A percentile compares a stretch with the other conserved stretches of the same genome.
phyloP scores from a whole-genome alignment of 352 stramenopile species.

The Pythium brachiatum region DNA sequence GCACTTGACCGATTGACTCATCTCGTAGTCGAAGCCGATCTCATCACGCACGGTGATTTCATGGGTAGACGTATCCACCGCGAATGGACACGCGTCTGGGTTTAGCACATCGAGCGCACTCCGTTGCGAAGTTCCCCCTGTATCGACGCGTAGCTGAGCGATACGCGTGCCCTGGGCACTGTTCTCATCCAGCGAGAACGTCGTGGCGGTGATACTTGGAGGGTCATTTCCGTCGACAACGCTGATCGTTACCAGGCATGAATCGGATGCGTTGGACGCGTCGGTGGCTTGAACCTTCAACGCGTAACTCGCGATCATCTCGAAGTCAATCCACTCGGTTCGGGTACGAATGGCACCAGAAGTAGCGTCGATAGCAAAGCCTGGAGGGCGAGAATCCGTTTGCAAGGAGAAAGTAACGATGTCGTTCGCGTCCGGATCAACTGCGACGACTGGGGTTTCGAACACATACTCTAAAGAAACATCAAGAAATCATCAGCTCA shows the following conservation, averaged over 20 bases:
- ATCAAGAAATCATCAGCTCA: neutral
- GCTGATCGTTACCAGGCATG: neutral
- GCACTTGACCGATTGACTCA: slow-evolving; percentile 9
- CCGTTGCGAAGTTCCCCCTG: slow-evolving; percentile 15
- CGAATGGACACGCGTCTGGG: slow-evolving; percentile 23
- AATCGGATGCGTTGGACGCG: slow-evolving; percentile 4
- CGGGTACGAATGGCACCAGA: slow-evolving; percentile 17
- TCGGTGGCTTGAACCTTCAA: slow-evolving; percentile 13
- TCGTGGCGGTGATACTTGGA: neutral
- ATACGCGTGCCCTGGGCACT: slow-evolving; percentile 14
- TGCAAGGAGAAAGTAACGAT: slow-evolving; percentile 7
- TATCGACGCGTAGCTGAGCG: slow-evolving; percentile 12
- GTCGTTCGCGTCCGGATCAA: slow-evolving; percentile 21
- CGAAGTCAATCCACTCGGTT: slow-evolving; percentile 28
- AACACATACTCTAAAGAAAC: slow-evolving; percentile 10
- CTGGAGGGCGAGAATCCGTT: slow-evolving; percentile 9
- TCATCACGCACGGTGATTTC: slow-evolving; percentile 16
- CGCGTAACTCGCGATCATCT: slow-evolving; percentile 1
- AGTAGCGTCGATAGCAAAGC: slow-evolving; percentile 15
- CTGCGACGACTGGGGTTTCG: slow-evolving; percentile 3
- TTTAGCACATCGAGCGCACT: slow-evolving; percentile 20
- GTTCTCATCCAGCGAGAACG: slow-evolving; percentile 21
- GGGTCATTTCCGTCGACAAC: slow-evolving; percentile 25
- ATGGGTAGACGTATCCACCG: slow-evolving; percentile 14
- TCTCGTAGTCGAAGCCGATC: slow-evolving; percentile 27